Base-by-base conservation (phyloP, 805 yeast genomes). In the Kodamaea sagamina region DNA sequence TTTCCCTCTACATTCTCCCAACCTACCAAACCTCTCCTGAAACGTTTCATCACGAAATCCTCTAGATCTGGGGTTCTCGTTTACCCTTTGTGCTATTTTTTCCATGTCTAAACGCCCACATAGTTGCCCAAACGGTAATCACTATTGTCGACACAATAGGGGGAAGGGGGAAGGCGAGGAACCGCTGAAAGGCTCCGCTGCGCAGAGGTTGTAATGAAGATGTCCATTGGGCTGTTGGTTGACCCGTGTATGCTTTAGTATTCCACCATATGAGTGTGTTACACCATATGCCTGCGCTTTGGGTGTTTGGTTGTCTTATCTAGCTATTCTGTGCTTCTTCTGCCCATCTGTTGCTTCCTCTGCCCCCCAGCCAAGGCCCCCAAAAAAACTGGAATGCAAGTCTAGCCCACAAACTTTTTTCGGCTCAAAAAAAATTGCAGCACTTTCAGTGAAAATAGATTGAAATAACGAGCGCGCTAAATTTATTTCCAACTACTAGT, bases 11-110 rank as follows among this genome's bases (percentile, higher is more conserved):
- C 29, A 5, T n/a, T 26, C 6, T n/a, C 5, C 29, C 13, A 21
- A 5, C 6, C 34, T 16, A 5, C 6, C 34, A 11, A 16, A 7
- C 18, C 18, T 29, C 18, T 29, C n/a, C 22, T 35, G 38, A 35
- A 35, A 35, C 38, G 38, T 35, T 35, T 35, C 38, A 35, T 13
- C 16, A 24, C 38, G 28, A 11, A 21, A 35, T 35, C 16, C 15
- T n/a, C 34, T 10, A 29, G 34, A 29, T 29, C 34, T 29, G 34
- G 34, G 34, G 34, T 29, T 15, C 27, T 29, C 34, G 34, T 29
- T 29, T 29, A 29, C 11, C n/a, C 19, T 29, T 29, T 29, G 34
- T 29, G 19, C 34, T 13, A 3, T 29, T 29, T 29, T 29, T 19
- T 26, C 10, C 34, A 29, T 17, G 34, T 13, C 34, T 29, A 29